Evolutionary conservation across 2,329 filamentous ascomycete genomes (phyloP), one percentile per base, ranked within the genome.

Genomic region (Diplodia corticola): DNA sequence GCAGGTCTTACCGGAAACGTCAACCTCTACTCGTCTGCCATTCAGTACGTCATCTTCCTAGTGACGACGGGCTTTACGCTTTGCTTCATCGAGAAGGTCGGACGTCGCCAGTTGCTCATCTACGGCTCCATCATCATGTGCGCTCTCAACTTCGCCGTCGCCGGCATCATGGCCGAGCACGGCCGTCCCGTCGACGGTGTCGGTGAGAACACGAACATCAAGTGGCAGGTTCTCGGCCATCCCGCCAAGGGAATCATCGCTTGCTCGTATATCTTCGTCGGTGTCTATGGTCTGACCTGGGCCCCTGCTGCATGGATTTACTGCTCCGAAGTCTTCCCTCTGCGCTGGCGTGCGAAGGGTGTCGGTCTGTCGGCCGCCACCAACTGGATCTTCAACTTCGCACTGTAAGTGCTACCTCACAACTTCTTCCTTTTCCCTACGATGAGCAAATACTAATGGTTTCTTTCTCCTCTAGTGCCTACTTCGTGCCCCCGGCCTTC

Each of bases 1-100:
- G 79, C 85, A 67, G 81, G 82, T 5, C 48, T 66, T 12, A 66
- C 64, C 5, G 64, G 64, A 22, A 66, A 66, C 40, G 64, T 66
- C 6, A 66, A 66, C 64, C 64, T 66, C n/a, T 61, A 61, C 55
- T 61, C 54, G 35, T 59, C 51, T 7, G 51, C 84, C 0, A 86
- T 89, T 24, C 85, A 88, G 71, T 89, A 88, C 70, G 81, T 89
- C 66, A 87, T 89, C 75, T 89, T 89, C 71, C 85, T 88, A 0
- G 78, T 79, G 17, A 78, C 88, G 68, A 88, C 87, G 0, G 75
- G 88, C 1, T 85, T 86, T 0, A 86, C 86, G 15, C 86, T 89
- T 35, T 65, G 88, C 12, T 88, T 82, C 72, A 81, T 89, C 54
- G 87, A 89, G 73, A 82, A 78, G 68, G 80, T 84, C 69, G 86